Conservation (phyloP, 805 yeast species). For the Barnettozyma sp. region DNA sequence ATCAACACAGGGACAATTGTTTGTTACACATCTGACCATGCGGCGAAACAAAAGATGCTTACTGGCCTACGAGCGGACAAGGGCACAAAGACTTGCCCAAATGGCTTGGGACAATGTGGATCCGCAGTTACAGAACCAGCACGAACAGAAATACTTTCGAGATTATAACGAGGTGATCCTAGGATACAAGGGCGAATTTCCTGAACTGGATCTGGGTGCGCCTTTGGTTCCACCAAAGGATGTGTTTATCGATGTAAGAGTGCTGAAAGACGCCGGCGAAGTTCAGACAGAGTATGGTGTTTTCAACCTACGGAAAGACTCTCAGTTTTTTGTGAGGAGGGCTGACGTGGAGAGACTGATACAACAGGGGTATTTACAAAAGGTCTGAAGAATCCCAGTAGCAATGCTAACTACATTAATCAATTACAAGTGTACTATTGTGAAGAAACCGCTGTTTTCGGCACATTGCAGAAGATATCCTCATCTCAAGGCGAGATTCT, state of each 20-base stretch:
- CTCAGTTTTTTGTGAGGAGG: constrained; percentile 90
- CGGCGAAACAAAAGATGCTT: constrained; percentile 86
- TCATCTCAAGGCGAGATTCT: constrained; percentile 58
- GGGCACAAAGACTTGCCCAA: constrained; percentile 62
- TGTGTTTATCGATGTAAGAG: constrained; percentile 90
- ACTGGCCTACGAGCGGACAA: constrained; percentile 68
- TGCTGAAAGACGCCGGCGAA: constrained; percentile 90
- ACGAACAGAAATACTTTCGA: constrained; percentile 73
- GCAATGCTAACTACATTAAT: too few species aligned
- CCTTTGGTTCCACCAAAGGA: constrained; percentile 87
- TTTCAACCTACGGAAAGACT: constrained; percentile 84
- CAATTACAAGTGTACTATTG: too few species aligned
- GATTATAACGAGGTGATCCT: constrained; percentile 65
- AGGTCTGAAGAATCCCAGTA: constrained; percentile 33
- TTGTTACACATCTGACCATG: constrained; percentile 60
- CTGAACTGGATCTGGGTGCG: constrained; percentile 83
- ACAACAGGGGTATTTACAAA: constrained; percentile 89
- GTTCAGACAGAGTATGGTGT: constrained; percentile 97
- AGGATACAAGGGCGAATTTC: constrained; percentile 69
- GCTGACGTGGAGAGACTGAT: constrained; percentile 91
- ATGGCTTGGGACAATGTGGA: constrained; percentile 66
- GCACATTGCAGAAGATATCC: neutral
- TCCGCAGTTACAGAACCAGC: constrained; percentile 54
- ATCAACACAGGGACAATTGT: constrained; percentile 43
- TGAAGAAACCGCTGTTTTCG: too few species aligned